Percentiles rank a stretch among this genome's conserved stretches.
These are phyloP conservation scores for Fusarium torreyae DNA, from an alignment of 2,329 filamentous ascomycete genomes.

Conservation along the genomic window DNA sequence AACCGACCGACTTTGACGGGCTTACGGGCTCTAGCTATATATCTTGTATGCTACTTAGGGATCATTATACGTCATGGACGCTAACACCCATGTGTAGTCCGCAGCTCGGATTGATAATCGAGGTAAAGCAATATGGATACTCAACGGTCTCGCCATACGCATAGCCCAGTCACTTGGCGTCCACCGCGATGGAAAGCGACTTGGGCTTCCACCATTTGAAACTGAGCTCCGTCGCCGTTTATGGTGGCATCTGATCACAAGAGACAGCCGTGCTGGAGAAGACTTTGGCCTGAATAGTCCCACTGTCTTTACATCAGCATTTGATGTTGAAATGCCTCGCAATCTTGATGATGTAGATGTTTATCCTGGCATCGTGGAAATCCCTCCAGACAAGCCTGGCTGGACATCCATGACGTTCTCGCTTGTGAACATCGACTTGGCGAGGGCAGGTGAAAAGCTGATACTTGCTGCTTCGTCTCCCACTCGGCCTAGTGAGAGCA, in stretches of 20 bases:
- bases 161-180: constrained; percentile 7
- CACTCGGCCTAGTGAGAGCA: background rate
- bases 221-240: constrained; percentile 13
- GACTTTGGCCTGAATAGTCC: constrained; percentile 14
- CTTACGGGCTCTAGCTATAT: constrained; percentile 12
- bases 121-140: constrained; percentile 13
- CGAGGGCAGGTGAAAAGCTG: background rate
- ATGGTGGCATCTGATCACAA: constrained; percentile 23
- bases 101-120: constrained; percentile 8
- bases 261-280: constrained; percentile 9
- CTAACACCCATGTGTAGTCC: background rate
- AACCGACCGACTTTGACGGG: constrained; percentile 1
- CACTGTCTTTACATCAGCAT: background rate
- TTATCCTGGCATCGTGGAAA: background rate
- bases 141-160: background rate
- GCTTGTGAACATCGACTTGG: background rate
- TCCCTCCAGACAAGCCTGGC: background rate
- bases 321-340: background rate
- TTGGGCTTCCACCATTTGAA: background rate
- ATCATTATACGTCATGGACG: fast-evolving
- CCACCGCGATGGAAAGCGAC: background rate
- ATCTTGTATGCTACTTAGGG: background rate
- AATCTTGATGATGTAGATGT: constrained; percentile 4
- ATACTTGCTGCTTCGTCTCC: fast-evolving
- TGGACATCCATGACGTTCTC: constrained; percentile 7